Evolutionary conservation across 2,329 filamentous ascomycete species (phyloP), one percentile per base, ranked within the genome.

Genomic region (Epichloe hybrida): DNA sequence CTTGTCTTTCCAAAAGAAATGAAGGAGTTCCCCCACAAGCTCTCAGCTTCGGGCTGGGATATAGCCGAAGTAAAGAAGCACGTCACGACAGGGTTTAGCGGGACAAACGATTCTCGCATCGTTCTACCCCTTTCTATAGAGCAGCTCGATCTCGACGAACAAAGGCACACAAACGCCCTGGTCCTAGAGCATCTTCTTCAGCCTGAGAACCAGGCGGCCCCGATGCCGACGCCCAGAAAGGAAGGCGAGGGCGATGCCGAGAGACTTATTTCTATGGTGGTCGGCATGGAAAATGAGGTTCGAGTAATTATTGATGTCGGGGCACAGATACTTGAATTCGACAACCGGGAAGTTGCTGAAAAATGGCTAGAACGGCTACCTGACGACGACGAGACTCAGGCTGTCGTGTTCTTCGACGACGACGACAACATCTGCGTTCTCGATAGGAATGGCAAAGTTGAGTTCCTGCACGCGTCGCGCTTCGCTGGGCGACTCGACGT

Each of bases 221-320:
- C 52, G 12, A 52, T 60, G 44, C 36, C 53, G 0, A 23, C 23
- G 3, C 17, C 54, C 0, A 36, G 39, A 8, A 38, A 49, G 8
- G 47, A 44, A 0, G 39, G 36, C 0, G 49, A 43, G 8, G 50
- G 56, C 0, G 54, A 61, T 5, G 70, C 71, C 0, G 59, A 70
- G 11, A 53, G 58, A 1, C 58, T 85, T 0, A 58, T 88, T 0
- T 35, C 62, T 0, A 60, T 58, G 37, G 42, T 84, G 0, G 60
- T 66, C 0, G 44, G 44, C 0, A 62, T 76, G 43, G 42, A 67
- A 0, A 64, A 67, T 0, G 59, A 64, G 0, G 68, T 76, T 0
- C 71, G 73, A 0, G 82, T 88, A 0, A 74, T 89, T 1, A 68
- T 89, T 0, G 84, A 89, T 55, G 83, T 85, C 0, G 84, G 85